phyloP scores from a whole-genome alignment of 805 yeast genomes.

The Candida ficus region DNA sequence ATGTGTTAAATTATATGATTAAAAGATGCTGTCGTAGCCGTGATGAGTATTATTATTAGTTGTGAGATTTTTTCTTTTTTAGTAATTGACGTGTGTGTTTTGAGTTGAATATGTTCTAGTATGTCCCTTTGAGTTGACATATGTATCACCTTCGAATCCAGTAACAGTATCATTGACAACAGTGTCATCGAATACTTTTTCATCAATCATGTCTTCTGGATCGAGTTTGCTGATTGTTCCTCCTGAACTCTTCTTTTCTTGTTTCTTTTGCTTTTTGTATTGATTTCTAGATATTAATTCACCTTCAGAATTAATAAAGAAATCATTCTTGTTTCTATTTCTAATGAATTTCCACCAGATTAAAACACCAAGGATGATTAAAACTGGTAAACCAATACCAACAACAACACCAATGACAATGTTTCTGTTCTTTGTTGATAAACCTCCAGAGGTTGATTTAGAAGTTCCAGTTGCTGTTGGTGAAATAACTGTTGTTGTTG shows the following conservation, averaged over 20 bases:
- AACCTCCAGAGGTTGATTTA: slow-evolving; percentile 25
- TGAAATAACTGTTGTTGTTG: slow-evolving; percentile 26
- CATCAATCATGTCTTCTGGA: slow-evolving; percentile 24
- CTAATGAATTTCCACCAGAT: slow-evolving; percentile 12
- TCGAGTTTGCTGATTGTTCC: slow-evolving; percentile 5
- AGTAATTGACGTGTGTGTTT: slow-evolving; percentile 7
- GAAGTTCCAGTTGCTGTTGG: neutral
- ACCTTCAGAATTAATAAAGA: slow-evolving; percentile 25
- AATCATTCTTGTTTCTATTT: slow-evolving; percentile 7
- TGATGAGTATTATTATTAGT: too few species aligned
- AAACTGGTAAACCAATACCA: slow-evolving; percentile 61
- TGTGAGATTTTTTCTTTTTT: neutral
- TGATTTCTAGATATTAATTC: slow-evolving; percentile 15
- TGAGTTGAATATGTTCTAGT: slow-evolving; percentile 3
- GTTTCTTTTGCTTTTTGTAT: slow-evolving; percentile 2
- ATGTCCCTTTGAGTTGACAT: slow-evolving; percentile 10
- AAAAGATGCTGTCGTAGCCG: too few species aligned
- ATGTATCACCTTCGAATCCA: slow-evolving; percentile 16
- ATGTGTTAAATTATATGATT: too few species aligned
- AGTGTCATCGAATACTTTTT: slow-evolving; percentile 23
- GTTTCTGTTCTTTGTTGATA: slow-evolving; percentile 40
- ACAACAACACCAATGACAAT: slow-evolving; percentile 65
- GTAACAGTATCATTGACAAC: slow-evolving; percentile 14
- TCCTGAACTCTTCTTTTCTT: neutral
- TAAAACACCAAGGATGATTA: slow-evolving; percentile 20